A percentile compares a stretch with the other conserved stretches of the same genome.
Conservation (phyloP, 352 stramenopile species). For the Blastocystis sp. region DNA sequence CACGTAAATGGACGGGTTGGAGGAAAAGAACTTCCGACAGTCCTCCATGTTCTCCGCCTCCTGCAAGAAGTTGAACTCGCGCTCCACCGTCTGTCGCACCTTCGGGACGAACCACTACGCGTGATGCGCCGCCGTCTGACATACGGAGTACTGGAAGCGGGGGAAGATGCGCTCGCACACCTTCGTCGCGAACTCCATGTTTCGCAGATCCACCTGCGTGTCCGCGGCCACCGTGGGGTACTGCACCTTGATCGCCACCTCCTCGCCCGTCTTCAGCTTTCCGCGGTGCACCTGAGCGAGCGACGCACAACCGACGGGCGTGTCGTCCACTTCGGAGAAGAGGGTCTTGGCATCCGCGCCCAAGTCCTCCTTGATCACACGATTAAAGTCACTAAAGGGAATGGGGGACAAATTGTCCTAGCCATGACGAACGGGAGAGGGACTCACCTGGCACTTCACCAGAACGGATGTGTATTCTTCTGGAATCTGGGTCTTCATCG, state of each 20-base stretch:
- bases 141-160: constrained; percentile 59
- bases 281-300: constrained; percentile 64
- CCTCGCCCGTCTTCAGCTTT: constrained; percentile 41
- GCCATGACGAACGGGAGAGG: background rate
- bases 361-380: constrained; percentile 63
- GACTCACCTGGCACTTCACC: constrained; percentile 26
- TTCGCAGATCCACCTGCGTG: constrained; percentile 64
- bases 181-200: constrained; percentile 48
- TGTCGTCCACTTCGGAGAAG: constrained; percentile 47
- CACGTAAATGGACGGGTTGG: constrained; percentile 25
- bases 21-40: constrained; percentile 31
- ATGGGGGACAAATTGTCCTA: constrained; percentile 33
- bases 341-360: constrained; percentile 2
- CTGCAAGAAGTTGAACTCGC: constrained; percentile 51
- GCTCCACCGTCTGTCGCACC: constrained; percentile 44
- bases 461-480: constrained; percentile 30
- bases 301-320: constrained; percentile 54
- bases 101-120: constrained; percentile 73
- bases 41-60: constrained; percentile 53
- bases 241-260: constrained; percentile 73
- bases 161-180: constrained; percentile 44
- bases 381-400: constrained; percentile 67
- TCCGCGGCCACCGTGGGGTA: constrained; percentile 46
- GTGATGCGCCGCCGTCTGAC: background rate
- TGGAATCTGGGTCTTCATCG: constrained; percentile 29